Percentiles rank a stretch among this genome's conserved stretches.
Evolutionary conservation across 257 asterid species (phyloP).

Genomic region (Solanum corneliomulleri): DNA sequence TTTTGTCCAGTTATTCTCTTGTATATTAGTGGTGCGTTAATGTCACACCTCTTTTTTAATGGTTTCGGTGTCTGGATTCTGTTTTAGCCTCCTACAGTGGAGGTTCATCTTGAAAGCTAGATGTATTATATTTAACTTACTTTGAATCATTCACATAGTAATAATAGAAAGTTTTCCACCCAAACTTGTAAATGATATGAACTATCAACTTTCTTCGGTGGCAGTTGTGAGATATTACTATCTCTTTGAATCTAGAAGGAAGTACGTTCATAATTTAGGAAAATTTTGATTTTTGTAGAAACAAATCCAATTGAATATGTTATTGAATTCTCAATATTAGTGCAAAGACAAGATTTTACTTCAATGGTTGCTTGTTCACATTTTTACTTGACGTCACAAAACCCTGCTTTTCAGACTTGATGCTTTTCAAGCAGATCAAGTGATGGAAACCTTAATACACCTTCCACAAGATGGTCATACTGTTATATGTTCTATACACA

Average conservation of each 20-base stretch:
- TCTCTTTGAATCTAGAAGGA: not conserved
- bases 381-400: not conserved
- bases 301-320: not conserved
- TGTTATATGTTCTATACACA: slow-evolving; percentile 94
- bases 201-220: not conserved
- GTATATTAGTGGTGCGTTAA: not conserved
- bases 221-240: not conserved
- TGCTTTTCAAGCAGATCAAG: slow-evolving; percentile 98
- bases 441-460: slow-evolving; percentile 78
- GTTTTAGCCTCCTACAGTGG: not conserved
- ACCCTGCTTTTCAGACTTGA: slow-evolving; percentile 27
- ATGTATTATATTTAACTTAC: not conserved
- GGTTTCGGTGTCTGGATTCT: not conserved
- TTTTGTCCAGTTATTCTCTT: not conserved
- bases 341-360: not conserved
- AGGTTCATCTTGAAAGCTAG: not conserved
- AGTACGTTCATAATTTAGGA: not conserved
- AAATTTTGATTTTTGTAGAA: not conserved
- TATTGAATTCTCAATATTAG: not conserved
- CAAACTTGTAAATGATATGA: not conserved
- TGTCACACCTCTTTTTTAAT: not conserved
- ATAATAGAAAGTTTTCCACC: not conserved
- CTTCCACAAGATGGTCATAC: slow-evolving; percentile 96
- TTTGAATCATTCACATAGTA: not conserved
- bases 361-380: not conserved